Percentiles rank a stretch among this genome's conserved stretches.
These are phyloP conservation scores for Xylariaceae sp. DNA, from an alignment of 2,329 filamentous ascomycete species.

Conservation along the genomic window DNA sequence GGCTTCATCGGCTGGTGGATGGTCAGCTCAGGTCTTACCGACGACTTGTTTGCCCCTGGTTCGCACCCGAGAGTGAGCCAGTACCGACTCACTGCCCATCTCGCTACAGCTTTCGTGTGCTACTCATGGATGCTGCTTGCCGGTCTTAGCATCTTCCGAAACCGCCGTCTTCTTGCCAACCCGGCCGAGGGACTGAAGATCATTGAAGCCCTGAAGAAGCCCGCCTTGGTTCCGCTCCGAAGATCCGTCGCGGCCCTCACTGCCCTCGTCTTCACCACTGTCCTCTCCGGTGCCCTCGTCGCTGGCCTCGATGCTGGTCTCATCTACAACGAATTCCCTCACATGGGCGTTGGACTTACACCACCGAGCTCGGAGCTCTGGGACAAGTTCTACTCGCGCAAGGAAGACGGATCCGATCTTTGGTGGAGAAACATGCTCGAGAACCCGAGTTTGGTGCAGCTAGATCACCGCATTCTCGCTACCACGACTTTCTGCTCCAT, in stretches of 20 bases:
- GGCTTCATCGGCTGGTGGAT: conserved; percentile 99
- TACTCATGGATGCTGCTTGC: conserved; percentile 94
- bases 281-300: conserved; percentile 89
- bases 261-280: conserved; percentile 76
- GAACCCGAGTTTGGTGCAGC: conserved; percentile 91
- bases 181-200: conserved; percentile 57
- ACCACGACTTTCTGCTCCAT: conserved; percentile 82
- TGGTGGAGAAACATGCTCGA: conserved; percentile 98
- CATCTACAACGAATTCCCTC: conserved; percentile 98
- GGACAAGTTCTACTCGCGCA: conserved; percentile 77
- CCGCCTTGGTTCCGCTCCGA: conserved; percentile 68
- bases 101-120: conserved; percentile 85
- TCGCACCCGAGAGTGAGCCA: conserved; percentile 90
- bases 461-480: conserved; percentile 90
- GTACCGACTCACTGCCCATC: conserved; percentile 84
- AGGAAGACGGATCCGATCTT: conserved; percentile 71
- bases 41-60: conserved; percentile 88
- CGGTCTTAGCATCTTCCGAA: conserved; percentile 76
- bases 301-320: conserved; percentile 92
- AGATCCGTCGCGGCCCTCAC: conserved; percentile 66
- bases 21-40: conserved; percentile 93
- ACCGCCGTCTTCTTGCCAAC: conserved; percentile 63
- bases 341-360: conserved; percentile 79
- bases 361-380: conserved; percentile 81
- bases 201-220: conserved; percentile 58